Conservation (phyloP, 176 grass and related monocot species). For the Eremochloa ophiuroides region DNA sequence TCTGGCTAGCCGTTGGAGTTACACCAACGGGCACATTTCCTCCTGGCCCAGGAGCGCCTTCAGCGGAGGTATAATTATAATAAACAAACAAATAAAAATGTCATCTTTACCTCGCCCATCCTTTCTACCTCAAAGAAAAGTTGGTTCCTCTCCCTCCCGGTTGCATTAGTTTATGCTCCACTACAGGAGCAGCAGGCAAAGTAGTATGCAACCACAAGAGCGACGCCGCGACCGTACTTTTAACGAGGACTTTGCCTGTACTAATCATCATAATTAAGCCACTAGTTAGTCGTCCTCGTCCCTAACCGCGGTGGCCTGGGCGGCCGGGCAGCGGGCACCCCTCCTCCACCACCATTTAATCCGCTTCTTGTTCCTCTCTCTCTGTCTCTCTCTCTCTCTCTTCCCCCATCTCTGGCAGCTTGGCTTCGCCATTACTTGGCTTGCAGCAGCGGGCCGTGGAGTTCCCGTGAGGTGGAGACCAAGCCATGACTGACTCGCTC, state of each 20-base stretch:
- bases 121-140: neutral
- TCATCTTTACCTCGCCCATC: neutral
- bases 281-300: constrained; percentile 27
- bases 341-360: constrained; percentile 25
- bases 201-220: neutral
- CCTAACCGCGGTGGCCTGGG: constrained; percentile 27
- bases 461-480: constrained; percentile 54
- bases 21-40: constrained; percentile 40
- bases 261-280: constrained; percentile 40
- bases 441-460: constrained; percentile 52
- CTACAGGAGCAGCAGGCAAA: neutral
- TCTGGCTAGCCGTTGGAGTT: constrained; percentile 45
- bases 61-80: neutral
- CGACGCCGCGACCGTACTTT: constrained; percentile 8
- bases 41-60: neutral
- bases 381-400: neutral
- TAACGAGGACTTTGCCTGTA: constrained; percentile 24
- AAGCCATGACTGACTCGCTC: constrained; percentile 23
- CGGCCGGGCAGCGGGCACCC: neutral
- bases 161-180: constrained; percentile 28
- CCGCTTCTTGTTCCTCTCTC: constrained; percentile 2
- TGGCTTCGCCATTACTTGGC: constrained; percentile 53
- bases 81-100: neutral
- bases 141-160: neutral
- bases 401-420: neutral